A percentile compares a stretch with the other conserved stretches of the same genome.
Conservation (phyloP, 2,329 filamentous ascomycete genomes). For the Fusarium neocosmosporiellum region DNA sequence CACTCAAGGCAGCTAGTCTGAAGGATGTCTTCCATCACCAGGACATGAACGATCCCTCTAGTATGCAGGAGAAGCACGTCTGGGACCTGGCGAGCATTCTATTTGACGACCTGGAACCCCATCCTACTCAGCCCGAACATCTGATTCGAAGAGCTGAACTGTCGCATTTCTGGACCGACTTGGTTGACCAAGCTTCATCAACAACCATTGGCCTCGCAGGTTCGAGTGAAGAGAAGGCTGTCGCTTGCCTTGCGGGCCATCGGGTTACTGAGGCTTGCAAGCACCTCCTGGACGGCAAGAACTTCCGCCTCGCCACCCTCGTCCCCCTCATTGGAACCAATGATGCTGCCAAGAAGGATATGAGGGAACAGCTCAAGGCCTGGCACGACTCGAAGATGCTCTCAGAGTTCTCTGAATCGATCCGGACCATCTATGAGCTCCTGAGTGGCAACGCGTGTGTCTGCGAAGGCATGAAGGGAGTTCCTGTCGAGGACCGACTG, state of each 20-base stretch:
- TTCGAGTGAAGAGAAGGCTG: slow-evolving; percentile 82
- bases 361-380: slow-evolving; percentile 81
- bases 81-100: slow-evolving; percentile 91
- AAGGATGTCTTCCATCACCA: slow-evolving; percentile 55
- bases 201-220: slow-evolving; percentile 67
- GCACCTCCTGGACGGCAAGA: slow-evolving; percentile 77
- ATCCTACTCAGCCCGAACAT: slow-evolving; percentile 55
- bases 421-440: slow-evolving; percentile 90
- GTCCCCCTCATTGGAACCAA: slow-evolving; percentile 84
- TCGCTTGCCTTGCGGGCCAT: slow-evolving; percentile 82
- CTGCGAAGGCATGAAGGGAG: slow-evolving; percentile 80
- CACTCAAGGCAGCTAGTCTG: slow-evolving; percentile 53
- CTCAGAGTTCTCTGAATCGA: slow-evolving; percentile 85
- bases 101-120: slow-evolving; percentile 74
- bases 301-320: slow-evolving; percentile 87
- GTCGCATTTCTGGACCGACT: slow-evolving; percentile 72
- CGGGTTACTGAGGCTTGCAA: slow-evolving; percentile 86
- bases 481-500: slow-evolving; percentile 81
- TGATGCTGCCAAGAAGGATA: slow-evolving; percentile 75
- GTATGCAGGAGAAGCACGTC: slow-evolving; percentile 75
- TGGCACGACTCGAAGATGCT: slow-evolving; percentile 88
- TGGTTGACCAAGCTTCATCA: slow-evolving; percentile 71
- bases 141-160: slow-evolving; percentile 70
- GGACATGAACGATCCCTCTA: slow-evolving; percentile 56
- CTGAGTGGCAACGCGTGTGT: slow-evolving; percentile 88